Evolutionary conservation across 2,329 filamentous ascomycete genomes (phyloP).

Genomic region (Epichloe hybrida): DNA sequence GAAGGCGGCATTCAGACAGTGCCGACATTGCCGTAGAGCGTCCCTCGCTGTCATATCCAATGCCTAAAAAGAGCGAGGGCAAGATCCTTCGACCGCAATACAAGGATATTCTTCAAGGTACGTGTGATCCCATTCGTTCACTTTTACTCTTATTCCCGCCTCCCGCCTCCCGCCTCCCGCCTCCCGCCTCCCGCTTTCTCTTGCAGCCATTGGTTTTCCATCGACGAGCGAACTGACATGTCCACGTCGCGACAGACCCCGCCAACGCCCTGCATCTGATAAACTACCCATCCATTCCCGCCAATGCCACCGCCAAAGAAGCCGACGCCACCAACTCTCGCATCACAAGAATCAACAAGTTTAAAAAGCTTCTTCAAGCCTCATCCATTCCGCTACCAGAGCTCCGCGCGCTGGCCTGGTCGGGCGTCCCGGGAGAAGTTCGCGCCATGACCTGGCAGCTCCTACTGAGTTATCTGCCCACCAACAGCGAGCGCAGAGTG

Average conservation of each 20-base stretch:
- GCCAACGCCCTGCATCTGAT: conserved; percentile 93
- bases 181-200: not conserved
- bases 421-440: conserved; percentile 85
- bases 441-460: conserved; percentile 99
- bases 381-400: conserved; percentile 80
- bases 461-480: conserved; percentile 85
- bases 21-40: conserved; percentile 90
- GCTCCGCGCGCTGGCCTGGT: conserved; percentile 79
- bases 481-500: conserved; percentile 87
- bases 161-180: no score
- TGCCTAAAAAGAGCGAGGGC: conserved; percentile 77
- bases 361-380: conserved; percentile 88
- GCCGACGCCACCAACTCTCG: conserved; percentile 74
- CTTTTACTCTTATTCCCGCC: not conserved
- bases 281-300: conserved; percentile 63
- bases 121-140: conserved; percentile 2
- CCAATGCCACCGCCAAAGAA: conserved; percentile 68
- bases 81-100: conserved; percentile 96
- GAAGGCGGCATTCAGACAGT: conserved; percentile 64
- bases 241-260: conserved; percentile 45
- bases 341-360: conserved; percentile 94
- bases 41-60: conserved; percentile 69
- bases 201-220: not conserved
- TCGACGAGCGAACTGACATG: not conserved
- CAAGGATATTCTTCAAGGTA: conserved; percentile 79